Conservation (phyloP, 306 rosid species). For the Lotus japonicus region DNA sequence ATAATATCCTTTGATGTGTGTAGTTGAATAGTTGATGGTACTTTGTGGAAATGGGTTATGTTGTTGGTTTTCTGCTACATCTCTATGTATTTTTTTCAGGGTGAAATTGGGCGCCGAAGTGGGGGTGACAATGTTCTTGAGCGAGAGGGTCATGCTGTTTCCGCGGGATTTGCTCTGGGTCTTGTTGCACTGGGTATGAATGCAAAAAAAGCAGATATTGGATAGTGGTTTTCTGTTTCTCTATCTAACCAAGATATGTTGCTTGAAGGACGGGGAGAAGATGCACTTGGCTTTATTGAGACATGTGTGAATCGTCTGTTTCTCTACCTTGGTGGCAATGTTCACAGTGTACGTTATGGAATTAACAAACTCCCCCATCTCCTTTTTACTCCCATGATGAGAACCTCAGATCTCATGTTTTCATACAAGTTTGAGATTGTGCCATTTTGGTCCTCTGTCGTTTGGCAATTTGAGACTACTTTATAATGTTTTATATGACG, state of each 20-base stretch:
- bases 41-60: background rate
- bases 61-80: background rate
- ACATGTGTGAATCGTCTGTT: slow-evolving; percentile 73
- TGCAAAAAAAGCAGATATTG: background rate
- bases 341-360: slow-evolving; percentile 48
- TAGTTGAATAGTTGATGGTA: background rate
- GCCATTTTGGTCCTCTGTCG: slow-evolving; percentile 8
- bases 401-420: background rate
- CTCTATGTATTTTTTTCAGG: slow-evolving; percentile 35
- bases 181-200: slow-evolving; percentile 86
- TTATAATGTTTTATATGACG: background rate
- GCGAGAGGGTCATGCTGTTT: slow-evolving; percentile 97
- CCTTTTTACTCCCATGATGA: background rate
- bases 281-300: slow-evolving; percentile 74
- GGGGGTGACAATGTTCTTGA: slow-evolving; percentile 98
- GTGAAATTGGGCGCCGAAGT: slow-evolving; percentile 91
- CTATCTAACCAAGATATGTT: slow-evolving; percentile 31
- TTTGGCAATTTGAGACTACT: slow-evolving; percentile 12
- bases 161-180: slow-evolving; percentile 94
- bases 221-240: slow-evolving; percentile 19
- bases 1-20: background rate
- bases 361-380: background rate
- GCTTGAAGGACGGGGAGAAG: slow-evolving; percentile 86
- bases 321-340: slow-evolving; percentile 79
- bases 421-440: background rate